A percentile compares a stretch with the other conserved stretches of the same genome.
Evolutionary conservation across 208 protist genomes (phyloP).

Genomic region (Phytomonas sp.): DNA sequence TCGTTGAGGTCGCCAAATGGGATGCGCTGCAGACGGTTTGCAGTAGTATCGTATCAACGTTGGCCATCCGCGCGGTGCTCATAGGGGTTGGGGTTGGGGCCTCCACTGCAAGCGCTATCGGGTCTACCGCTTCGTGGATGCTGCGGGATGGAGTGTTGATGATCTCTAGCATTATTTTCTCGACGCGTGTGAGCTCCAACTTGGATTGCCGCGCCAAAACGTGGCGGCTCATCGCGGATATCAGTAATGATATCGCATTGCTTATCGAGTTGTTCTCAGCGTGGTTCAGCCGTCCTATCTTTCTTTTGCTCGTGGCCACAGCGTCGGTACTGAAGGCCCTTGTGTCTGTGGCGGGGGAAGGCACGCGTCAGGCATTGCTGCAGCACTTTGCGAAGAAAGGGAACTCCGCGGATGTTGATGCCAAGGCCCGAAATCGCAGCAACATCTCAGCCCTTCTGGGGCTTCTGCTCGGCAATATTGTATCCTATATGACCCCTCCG

Average conservation of each 20-base stretch:
- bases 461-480: conserved; percentile 23
- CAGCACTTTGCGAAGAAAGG: conserved; percentile 49
- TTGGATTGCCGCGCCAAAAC: conserved; percentile 48
- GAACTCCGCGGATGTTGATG: conserved; percentile 47
- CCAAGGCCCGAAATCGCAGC: conserved; percentile 43
- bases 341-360: conserved; percentile 28
- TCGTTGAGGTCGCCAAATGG: conserved; percentile 24
- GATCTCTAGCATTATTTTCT: conserved; percentile 40
- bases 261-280: conserved; percentile 34
- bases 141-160: conserved; percentile 44
- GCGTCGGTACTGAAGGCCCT: conserved; percentile 32
- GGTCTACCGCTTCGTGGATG: conserved; percentile 45
- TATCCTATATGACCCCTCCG: conserved; percentile 29
- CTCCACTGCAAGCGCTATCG: conserved; percentile 25
- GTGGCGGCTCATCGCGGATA: conserved; percentile 50
- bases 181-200: conserved; percentile 18
- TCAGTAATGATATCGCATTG: conserved; percentile 35
- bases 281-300: conserved; percentile 16
- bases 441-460: conserved; percentile 35
- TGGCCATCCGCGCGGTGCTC: conserved; percentile 49
- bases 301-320: conserved; percentile 19
- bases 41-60: conserved; percentile 21
- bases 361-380: conserved; percentile 31
- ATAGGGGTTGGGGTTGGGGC: conserved; percentile 36
- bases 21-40: conserved; percentile 30